phyloP scores from a whole-genome alignment of 2,329 filamentous ascomycete species.

The Didymella sp. region DNA sequence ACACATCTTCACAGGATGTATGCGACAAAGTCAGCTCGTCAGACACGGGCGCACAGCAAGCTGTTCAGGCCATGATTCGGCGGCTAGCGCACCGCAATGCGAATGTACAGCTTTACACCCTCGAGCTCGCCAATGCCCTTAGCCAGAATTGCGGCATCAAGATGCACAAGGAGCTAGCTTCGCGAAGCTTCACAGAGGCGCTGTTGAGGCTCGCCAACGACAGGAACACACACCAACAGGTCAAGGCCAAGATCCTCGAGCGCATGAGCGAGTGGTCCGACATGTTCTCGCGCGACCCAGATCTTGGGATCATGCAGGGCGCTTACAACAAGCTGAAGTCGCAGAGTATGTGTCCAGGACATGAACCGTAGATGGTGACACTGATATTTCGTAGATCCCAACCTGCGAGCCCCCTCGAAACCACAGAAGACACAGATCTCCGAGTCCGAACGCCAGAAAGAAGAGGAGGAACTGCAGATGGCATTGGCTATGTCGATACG shows the following conservation, averaged over 20 bases:
- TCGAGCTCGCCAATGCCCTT: constrained; percentile 87
- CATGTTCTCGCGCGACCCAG: constrained; percentile 88
- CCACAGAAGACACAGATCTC: constrained; percentile 93
- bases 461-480: constrained; percentile 97
- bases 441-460: constrained; percentile 86
- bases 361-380: not conserved
- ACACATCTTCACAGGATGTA: constrained; percentile 56
- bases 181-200: constrained; percentile 92
- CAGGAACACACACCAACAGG: constrained; percentile 92
- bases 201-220: constrained; percentile 90
- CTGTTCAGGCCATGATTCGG: constrained; percentile 88
- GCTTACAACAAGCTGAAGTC: constrained; percentile 87
- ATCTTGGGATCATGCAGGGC: constrained; percentile 96
- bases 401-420: constrained; percentile 87
- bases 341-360: constrained; percentile 56
- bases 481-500: constrained; percentile 90
- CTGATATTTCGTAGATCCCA: constrained; percentile 71
- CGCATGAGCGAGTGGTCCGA: constrained; percentile 96
- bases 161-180: constrained; percentile 89
- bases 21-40: constrained; percentile 64
- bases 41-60: constrained; percentile 74
- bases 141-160: constrained; percentile 88
- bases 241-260: constrained; percentile 96
- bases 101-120: constrained; percentile 93
- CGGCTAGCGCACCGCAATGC: constrained; percentile 91